Evolutionary conservation across 495 filamentous ascomycete species (phyloP).

Genomic region (Neurospora sp.): DNA sequence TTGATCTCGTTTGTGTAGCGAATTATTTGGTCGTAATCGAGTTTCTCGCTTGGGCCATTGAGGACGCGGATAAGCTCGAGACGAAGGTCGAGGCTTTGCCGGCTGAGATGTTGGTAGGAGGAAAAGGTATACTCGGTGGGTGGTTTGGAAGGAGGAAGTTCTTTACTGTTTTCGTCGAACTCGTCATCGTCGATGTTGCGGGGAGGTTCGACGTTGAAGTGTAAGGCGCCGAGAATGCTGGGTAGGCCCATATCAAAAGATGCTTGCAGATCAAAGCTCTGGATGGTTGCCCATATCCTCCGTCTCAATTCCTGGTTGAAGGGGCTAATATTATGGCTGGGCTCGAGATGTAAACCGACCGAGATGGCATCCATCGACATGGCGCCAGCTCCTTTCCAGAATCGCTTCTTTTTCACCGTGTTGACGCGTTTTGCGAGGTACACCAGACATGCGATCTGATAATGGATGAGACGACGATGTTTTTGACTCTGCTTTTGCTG

Average conservation of each 20-base stretch:
- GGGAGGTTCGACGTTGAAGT: constrained; percentile 29
- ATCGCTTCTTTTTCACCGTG: constrained; percentile 37
- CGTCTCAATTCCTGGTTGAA: constrained; percentile 57
- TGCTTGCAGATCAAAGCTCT: constrained; percentile 51
- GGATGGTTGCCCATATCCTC: constrained; percentile 54
- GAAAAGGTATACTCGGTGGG: constrained; percentile 28
- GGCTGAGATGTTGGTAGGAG: constrained; percentile 32
- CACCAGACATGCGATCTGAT: constrained; percentile 34
- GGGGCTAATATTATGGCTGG: constrained; percentile 26
- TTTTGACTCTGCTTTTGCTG: constrained; percentile 29
- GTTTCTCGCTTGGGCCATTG: constrained; percentile 20
- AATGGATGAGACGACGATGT: constrained; percentile 34
- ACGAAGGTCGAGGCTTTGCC: constrained; percentile 29
- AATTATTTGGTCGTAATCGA: constrained; percentile 35
- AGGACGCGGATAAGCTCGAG: constrained; percentile 32
- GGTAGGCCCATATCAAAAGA: constrained; percentile 50
- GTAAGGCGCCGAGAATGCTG: constrained; percentile 28
- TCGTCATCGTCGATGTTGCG: constrained; percentile 35
- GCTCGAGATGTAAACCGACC: constrained; percentile 48
- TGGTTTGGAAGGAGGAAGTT: constrained; percentile 26
- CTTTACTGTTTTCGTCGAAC: constrained; percentile 31
- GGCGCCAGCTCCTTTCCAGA: constrained; percentile 46
- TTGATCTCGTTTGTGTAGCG: constrained; percentile 35
- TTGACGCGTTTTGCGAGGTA: constrained; percentile 37
- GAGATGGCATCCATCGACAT: constrained; percentile 47